A percentile compares a stretch with the other conserved stretches of the same genome.
Evolutionary conservation across 441 rosid species (phyloP).

Genomic region (Biscutella laevigata): DNA sequence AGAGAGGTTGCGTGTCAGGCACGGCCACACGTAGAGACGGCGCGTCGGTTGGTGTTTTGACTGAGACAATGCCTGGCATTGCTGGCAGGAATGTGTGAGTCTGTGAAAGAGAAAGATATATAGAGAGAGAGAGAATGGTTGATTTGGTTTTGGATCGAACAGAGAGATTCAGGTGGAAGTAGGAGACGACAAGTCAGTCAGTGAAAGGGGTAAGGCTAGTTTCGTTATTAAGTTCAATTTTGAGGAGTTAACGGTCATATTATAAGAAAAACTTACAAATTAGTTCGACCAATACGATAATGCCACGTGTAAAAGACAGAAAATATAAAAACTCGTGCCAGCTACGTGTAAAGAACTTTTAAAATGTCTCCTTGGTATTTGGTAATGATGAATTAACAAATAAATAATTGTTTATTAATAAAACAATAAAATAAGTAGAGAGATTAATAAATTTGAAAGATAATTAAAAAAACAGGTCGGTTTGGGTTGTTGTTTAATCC

Average conservation of each 20-base stretch:
- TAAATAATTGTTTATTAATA: no score
- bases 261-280: neutral
- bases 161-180: constrained; percentile 18
- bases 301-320: no score
- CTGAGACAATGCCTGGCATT: constrained; percentile 89
- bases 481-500: no score
- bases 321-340: no score
- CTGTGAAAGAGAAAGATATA: neutral
- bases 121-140: neutral
- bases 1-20: constrained; percentile 45
- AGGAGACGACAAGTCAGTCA: constrained; percentile 22
- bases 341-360: no score
- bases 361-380: no score
- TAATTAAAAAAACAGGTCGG: no score
- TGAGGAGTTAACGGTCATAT: constrained; percentile 12
- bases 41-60: constrained; percentile 68
- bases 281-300: no score
- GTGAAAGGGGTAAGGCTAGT: constrained; percentile 9
- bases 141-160: constrained; percentile 10
- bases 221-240: neutral
- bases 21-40: constrained; percentile 53
- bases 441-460: no score
- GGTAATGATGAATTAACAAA: no score
- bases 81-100: constrained; percentile 19
- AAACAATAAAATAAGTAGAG: no score